Conservation (phyloP, 1,284 basidiomycete genomes). For the Ustilago lituana region DNA sequence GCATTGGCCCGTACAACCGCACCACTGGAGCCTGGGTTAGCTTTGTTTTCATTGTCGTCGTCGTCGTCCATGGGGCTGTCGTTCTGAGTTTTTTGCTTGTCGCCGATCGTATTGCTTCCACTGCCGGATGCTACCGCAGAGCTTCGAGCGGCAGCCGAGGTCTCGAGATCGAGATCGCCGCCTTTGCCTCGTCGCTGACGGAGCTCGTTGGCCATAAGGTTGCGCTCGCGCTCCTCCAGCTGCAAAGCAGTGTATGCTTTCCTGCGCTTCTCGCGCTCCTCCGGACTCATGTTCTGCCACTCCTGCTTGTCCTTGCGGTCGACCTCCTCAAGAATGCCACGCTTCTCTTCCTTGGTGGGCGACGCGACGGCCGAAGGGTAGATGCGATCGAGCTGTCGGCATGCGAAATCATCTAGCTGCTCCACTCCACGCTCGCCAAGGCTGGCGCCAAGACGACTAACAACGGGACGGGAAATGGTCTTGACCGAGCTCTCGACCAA, state of each 20-base stretch:
- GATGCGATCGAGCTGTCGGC: constrained; percentile 80
- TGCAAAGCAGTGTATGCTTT: constrained; percentile 52
- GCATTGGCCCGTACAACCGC: constrained; percentile 61
- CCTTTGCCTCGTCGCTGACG: constrained; percentile 47
- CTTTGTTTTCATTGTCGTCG: constrained; percentile 22
- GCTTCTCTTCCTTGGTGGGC: constrained; percentile 53
- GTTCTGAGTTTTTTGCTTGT: constrained; percentile 7
- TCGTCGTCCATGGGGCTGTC: constrained; percentile 25
- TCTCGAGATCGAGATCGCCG: constrained; percentile 28
- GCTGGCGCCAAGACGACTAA: constrained; percentile 73
- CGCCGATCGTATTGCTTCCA: constrained; percentile 1
- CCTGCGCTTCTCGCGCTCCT: constrained; percentile 54
- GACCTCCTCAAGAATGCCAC: constrained; percentile 47
- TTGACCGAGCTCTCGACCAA: constrained; percentile 87
- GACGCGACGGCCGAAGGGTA: constrained; percentile 42
- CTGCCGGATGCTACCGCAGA: constrained; percentile 17
- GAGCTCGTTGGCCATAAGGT: constrained; percentile 51
- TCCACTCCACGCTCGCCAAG: constrained; percentile 72
- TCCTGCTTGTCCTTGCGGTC: constrained; percentile 52
- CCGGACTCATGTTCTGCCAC: constrained; percentile 52
- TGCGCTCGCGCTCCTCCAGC: constrained; percentile 57
- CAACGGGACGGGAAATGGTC: constrained; percentile 83
- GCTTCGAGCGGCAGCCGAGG: constrained; percentile 3
- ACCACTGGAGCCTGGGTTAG: constrained; percentile 5
- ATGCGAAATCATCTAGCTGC: constrained; percentile 86